Evolutionary conservation across 1,284 basidiomycete genomes (phyloP).

Genomic region (Fomitopsis betulina): DNA sequence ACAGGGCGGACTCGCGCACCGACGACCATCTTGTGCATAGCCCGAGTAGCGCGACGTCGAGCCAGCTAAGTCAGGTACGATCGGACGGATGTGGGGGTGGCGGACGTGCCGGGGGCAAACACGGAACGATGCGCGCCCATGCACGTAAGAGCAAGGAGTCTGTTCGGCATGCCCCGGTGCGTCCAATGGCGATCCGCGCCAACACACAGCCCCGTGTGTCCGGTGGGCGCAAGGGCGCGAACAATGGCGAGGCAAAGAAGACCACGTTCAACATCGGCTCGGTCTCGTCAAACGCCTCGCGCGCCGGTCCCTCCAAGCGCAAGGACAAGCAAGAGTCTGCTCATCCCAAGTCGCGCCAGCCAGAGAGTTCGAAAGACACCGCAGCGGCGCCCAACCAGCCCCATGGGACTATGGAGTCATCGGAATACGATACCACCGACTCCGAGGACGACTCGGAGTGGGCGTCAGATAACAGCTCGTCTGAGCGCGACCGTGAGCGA

Average conservation of each 20-base stretch:
- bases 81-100: conserved; percentile 16
- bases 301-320: conserved; percentile 11
- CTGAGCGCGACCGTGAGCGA: conserved; percentile 23
- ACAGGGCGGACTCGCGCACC: conserved; percentile 11
- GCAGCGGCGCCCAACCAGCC: conserved; percentile 7
- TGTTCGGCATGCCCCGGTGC: conserved; percentile 12
- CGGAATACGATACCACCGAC: conserved; percentile 44
- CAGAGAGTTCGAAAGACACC: conserved; percentile 8
- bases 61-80: conserved; percentile 34
- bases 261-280: conserved; percentile 55
- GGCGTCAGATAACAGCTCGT: conserved; percentile 46
- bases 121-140: conserved; percentile 6
- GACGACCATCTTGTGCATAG: conserved; percentile 25
- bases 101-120: conserved; percentile 7
- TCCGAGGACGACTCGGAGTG: conserved; percentile 48
- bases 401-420: conserved; percentile 28
- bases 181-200: conserved; percentile 11
- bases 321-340: conserved; percentile 4
- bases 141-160: conserved; percentile 21
- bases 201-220: conserved; percentile 16
- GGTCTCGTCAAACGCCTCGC: conserved; percentile 46
- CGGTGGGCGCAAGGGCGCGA: conserved; percentile 15
- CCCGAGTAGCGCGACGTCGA: conserved; percentile 34
- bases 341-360: conserved; percentile 7
- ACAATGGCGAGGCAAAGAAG: conserved; percentile 26